phyloP scores from a whole-genome alignment of 148 eudicot genomes.

The Euryodendron excelsum region DNA sequence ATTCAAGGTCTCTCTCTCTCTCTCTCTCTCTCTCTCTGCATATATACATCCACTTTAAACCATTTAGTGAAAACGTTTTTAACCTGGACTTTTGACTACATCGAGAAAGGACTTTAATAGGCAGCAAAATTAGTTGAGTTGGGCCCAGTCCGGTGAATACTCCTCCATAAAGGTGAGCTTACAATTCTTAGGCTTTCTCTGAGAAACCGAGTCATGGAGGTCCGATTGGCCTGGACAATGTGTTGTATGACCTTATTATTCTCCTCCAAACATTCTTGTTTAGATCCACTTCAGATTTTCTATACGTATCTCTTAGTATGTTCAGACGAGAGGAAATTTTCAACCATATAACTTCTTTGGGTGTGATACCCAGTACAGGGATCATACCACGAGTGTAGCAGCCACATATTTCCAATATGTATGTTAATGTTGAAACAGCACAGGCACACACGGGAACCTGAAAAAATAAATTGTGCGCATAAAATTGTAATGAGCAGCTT shows the following conservation, averaged over 20 bases:
- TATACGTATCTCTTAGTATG: background rate
- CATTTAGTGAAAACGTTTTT: no score
- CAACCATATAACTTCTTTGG: background rate
- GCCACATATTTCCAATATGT: background rate
- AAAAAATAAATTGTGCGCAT: background rate
- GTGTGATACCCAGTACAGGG: background rate
- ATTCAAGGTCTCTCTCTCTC: slow-evolving; percentile 8
- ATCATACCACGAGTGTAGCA: background rate
- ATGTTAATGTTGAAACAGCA: background rate
- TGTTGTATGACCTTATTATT: background rate
- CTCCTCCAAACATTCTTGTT: background rate
- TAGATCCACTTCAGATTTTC: background rate
- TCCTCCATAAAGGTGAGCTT: background rate
- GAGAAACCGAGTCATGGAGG: no score
- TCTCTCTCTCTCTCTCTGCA: no score
- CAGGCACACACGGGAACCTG: background rate
- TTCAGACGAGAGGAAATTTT: background rate
- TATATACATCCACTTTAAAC: no score
- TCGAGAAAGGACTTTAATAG: background rate
- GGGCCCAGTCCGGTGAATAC: no score
- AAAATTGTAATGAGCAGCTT: background rate
- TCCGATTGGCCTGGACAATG: background rate
- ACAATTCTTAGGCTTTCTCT: background rate
- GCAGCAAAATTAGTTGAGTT: background rate
- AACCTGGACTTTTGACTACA: background rate